Conservation (phyloP, 2,329 filamentous ascomycete genomes). For the Macrophomina tecta region DNA sequence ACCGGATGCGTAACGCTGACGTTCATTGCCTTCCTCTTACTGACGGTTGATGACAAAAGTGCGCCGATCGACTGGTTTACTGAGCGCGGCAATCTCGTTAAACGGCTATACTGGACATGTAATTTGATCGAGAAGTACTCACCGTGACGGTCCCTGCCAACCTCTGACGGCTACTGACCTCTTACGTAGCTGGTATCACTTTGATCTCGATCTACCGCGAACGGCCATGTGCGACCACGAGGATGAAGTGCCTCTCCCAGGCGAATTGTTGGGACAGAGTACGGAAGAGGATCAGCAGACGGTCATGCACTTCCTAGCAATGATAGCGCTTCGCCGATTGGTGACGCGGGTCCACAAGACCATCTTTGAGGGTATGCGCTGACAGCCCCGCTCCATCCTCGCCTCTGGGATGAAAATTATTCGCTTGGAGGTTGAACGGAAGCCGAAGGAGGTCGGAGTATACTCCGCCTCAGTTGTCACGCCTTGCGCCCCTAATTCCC, state of each 20-base stretch:
- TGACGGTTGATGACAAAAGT: slow-evolving; percentile 25
- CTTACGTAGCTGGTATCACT: slow-evolving; percentile 56
- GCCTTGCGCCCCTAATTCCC: neutral
- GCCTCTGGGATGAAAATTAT: neutral
- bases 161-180: slow-evolving; percentile 12
- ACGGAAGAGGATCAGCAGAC: slow-evolving; percentile 51
- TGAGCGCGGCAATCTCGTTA: slow-evolving; percentile 58
- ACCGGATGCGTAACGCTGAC: slow-evolving; percentile 29
- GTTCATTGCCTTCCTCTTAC: neutral
- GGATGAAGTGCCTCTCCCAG: slow-evolving; percentile 60
- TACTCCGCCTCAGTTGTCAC: slow-evolving; percentile 23
- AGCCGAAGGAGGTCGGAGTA: slow-evolving; percentile 26
- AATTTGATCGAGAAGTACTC: slow-evolving; percentile 60
- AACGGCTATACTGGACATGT: slow-evolving; percentile 64
- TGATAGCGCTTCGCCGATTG: slow-evolving; percentile 63
- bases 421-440: slow-evolving; percentile 6
- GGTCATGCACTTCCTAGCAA: slow-evolving; percentile 65
- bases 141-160: neutral
- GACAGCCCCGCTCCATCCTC: neutral
- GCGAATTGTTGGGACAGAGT: slow-evolving; percentile 55
- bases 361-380: slow-evolving; percentile 59
- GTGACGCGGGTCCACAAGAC: slow-evolving; percentile 60
- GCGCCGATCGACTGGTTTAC: slow-evolving; percentile 54
- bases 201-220: slow-evolving; percentile 64
- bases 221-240: slow-evolving; percentile 62